phyloP scores from a whole-genome alignment of 2,329 filamentous ascomycete species.

The Ophiobolus disseminans region DNA sequence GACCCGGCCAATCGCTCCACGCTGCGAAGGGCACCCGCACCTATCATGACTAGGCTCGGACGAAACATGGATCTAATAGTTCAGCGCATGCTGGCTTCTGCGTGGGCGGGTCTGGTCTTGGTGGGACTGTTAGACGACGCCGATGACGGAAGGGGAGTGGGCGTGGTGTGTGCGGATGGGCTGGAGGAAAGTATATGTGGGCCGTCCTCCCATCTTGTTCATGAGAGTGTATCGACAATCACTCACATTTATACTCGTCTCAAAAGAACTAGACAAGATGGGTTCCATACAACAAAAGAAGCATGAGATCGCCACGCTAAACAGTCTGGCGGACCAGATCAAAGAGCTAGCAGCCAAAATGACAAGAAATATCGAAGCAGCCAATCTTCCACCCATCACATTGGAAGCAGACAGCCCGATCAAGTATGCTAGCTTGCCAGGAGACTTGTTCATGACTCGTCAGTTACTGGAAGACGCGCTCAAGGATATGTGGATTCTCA shows the following conservation, averaged over 20 bases:
- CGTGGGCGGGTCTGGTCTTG: neutral
- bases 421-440: conserved; percentile 52
- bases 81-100: neutral
- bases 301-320: conserved; percentile 45
- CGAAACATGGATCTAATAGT: neutral
- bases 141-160: conserved; percentile 13
- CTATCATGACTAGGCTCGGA: neutral
- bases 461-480: conserved; percentile 56
- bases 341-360: conserved; percentile 54
- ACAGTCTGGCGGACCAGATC: conserved; percentile 55
- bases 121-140: neutral
- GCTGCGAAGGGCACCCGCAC: neutral
- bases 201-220: no score
- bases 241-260: no score
- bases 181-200: neutral
- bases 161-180: conserved; percentile 1
- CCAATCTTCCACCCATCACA: conserved; percentile 53
- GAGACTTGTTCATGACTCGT: conserved; percentile 54
- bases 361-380: conserved; percentile 51
- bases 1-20: conserved; percentile 4
- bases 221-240: no score
- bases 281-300: conserved; percentile 21
- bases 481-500: conserved; percentile 56
- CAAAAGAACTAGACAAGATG: no score
- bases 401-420: conserved; percentile 55